These are phyloP conservation scores for Lentinula sp. DNA, from an alignment of 768 basidiomycete species.

Conservation along the genomic window DNA sequence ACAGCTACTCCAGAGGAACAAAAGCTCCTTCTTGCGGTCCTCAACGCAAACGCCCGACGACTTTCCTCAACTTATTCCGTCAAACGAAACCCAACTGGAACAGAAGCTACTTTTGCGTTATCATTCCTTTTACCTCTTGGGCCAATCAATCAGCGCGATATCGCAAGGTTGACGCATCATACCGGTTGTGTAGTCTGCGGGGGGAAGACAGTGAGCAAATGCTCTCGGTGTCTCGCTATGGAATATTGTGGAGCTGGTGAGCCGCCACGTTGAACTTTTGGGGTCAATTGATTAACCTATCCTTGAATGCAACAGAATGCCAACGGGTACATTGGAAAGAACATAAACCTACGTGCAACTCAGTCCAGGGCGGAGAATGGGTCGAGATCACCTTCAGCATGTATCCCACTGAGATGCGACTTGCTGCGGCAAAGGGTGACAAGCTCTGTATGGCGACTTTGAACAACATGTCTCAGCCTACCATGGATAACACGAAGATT, in stretches of 20 bases:
- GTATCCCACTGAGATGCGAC: neutral
- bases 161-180: slow-evolving; percentile 6
- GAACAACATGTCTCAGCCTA: neutral
- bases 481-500: neutral
- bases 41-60: slow-evolving; percentile 3
- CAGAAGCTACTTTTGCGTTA: neutral
- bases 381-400: neutral
- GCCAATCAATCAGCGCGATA: slow-evolving; percentile 3
- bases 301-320: slow-evolving; percentile 13
- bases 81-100: neutral
- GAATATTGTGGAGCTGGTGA: slow-evolving; percentile 10
- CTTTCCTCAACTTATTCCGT: slow-evolving; percentile 5
- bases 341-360: slow-evolving; percentile 20
- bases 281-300: neutral
- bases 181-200: slow-evolving; percentile 9
- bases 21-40: slow-evolving; percentile 4
- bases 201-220: slow-evolving; percentile 7
- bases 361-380: slow-evolving; percentile 13
- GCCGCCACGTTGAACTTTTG: neutral
- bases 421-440: neutral
- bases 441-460: neutral
- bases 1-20: slow-evolving; percentile 6
- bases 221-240: slow-evolving; percentile 8
- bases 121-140: slow-evolving; percentile 9
- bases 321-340: slow-evolving; percentile 21